A percentile compares a stretch with the other conserved stretches of the same genome.
phyloP scores from a whole-genome alignment of 1,284 basidiomycete genomes.

The Hortiboletus rubellus region DNA sequence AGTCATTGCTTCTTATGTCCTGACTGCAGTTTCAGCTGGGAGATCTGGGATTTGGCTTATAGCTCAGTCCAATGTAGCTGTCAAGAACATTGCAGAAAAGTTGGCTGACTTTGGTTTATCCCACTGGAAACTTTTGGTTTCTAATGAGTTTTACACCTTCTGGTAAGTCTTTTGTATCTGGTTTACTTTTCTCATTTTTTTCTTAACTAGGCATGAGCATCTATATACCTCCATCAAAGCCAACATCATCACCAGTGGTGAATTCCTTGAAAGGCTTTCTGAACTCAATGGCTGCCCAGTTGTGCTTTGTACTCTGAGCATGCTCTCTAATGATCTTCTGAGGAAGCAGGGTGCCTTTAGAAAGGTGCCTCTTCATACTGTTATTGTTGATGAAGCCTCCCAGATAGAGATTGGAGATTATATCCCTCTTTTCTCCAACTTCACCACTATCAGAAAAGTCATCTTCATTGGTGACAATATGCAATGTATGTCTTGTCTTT shows the following conservation, averaged over 20 bases:
- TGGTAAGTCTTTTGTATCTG: conserved; percentile 41
- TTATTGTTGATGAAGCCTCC: conserved; percentile 51
- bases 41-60: conserved; percentile 47
- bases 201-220: conserved; percentile 51
- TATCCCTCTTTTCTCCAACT: conserved; percentile 37
- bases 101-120: conserved; percentile 39
- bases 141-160: conserved; percentile 44
- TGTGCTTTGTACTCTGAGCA: conserved; percentile 60
- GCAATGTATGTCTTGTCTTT: conserved; percentile 39
- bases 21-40: conserved; percentile 31
- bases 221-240: conserved; percentile 40
- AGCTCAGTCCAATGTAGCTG: conserved; percentile 54
- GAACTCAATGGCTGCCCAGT: conserved; percentile 30
- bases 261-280: conserved; percentile 29
- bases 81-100: conserved; percentile 60
- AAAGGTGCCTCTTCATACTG: conserved; percentile 35
- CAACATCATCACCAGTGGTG: conserved; percentile 39
- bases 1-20: conserved; percentile 51
- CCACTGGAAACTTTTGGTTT: conserved; percentile 48
- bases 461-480: conserved; percentile 49
- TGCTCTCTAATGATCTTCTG: conserved; percentile 56
- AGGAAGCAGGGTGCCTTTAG: conserved; percentile 28
- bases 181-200: neutral
- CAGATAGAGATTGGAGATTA: conserved; percentile 49
- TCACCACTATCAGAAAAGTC: conserved; percentile 29